Percentiles rank a stretch among this genome's conserved stretches.
These are phyloP conservation scores for Chenopodium suecicum DNA, from an alignment of 148 eudicot genomes.

Conservation along the genomic window DNA sequence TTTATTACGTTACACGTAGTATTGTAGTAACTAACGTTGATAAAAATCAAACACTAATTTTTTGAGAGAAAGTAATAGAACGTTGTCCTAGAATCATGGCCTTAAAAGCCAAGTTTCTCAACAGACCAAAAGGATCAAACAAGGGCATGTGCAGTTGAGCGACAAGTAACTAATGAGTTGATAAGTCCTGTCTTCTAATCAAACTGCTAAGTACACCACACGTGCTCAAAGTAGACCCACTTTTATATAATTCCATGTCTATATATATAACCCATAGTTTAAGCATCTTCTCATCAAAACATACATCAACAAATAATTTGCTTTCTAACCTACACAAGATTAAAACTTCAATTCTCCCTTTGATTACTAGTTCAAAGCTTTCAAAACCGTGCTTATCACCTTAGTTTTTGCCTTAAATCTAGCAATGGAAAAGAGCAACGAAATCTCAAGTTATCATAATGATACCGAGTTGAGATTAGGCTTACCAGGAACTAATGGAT, in stretches of 20 bases:
- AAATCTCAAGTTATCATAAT: constrained; percentile 14
- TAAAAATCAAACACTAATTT: too few relatives aligned
- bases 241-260: neutral
- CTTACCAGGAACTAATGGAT: constrained; percentile 23
- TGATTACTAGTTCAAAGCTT: too few relatives aligned
- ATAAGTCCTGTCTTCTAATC: constrained; percentile 24
- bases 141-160: constrained; percentile 22
- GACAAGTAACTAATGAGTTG: constrained; percentile 21
- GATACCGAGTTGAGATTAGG: constrained; percentile 41
- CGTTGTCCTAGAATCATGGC: too few relatives aligned
- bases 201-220: constrained; percentile 20
- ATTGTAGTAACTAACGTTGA: too few relatives aligned
- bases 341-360: too few relatives aligned
- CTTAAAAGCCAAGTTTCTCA: too few relatives aligned
- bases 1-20: too few relatives aligned
- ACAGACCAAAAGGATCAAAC: neutral
- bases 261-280: neutral
- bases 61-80: too few relatives aligned
- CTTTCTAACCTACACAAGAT: too few relatives aligned
- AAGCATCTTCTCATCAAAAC: neutral
- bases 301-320: neutral
- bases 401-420: neutral
- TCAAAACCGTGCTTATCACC: too few relatives aligned
- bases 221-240: constrained; percentile 8
- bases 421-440: constrained; percentile 19